A percentile compares a stretch with the other conserved stretches of the same genome.
phyloP scores from a whole-genome alignment of 225 moss, liverwort and hornwort genomes.

The Pseudoscleropodium purum region DNA sequence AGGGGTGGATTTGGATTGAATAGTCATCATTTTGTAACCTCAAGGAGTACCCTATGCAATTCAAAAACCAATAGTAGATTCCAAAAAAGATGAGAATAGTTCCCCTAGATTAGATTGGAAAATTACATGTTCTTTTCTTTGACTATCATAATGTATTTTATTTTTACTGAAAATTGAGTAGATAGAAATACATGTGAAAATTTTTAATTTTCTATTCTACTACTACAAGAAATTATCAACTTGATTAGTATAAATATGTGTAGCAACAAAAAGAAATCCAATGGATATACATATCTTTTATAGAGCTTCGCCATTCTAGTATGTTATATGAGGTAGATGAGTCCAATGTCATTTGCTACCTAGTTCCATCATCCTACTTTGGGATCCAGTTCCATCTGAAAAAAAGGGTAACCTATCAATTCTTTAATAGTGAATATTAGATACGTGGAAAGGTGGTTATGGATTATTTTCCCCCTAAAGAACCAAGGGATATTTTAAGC shows the following conservation, averaged over 20 bases:
- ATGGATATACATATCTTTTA: neutral
- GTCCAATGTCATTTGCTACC: too few species aligned
- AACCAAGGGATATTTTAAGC: too few species aligned
- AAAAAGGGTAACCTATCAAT: too few species aligned
- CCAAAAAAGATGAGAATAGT: fast-evolving
- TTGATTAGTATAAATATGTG: fast-evolving
- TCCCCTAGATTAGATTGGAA: fast-evolving
- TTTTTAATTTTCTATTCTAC: neutral
- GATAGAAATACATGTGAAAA: fast-evolving
- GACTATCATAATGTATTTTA: fast-evolving
- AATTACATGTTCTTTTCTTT: neutral
- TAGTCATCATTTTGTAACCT: neutral
- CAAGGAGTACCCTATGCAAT: fast-evolving
- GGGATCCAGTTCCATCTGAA: too few species aligned
- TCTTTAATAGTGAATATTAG: too few species aligned
- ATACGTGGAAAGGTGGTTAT: too few species aligned
- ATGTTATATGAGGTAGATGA: too few species aligned
- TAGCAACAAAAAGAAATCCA: fast-evolving
- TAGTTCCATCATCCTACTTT: too few species aligned
- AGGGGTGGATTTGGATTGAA: neutral
- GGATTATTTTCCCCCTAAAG: too few species aligned
- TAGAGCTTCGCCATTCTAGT: neutral
- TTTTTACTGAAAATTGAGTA: too few species aligned
- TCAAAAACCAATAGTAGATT: neutral
- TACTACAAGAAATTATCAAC: neutral